These are phyloP conservation scores for Globisporangium nagaii DNA, from an alignment of 352 stramenopile species.

Conservation along the genomic window DNA sequence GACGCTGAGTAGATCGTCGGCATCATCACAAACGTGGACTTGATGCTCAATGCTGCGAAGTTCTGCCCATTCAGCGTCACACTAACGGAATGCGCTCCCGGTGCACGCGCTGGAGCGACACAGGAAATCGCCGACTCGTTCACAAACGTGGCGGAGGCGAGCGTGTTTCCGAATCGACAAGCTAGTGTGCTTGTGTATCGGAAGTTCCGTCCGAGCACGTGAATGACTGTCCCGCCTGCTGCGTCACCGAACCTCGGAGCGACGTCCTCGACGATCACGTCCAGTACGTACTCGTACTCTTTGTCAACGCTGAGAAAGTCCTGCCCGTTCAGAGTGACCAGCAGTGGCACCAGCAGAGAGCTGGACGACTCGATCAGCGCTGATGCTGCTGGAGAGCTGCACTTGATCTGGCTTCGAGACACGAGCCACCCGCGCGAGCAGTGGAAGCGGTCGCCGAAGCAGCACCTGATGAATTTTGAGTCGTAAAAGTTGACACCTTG, in stretches of 20 bases:
- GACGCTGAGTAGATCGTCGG: conserved; percentile 41
- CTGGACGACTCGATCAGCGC: neutral
- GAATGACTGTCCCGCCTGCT: conserved; percentile 51
- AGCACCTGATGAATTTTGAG: conserved; percentile 52
- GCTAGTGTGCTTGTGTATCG: conserved; percentile 33
- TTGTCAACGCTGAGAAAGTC: conserved; percentile 40
- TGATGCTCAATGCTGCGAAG: conserved; percentile 21
- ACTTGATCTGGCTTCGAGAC: conserved; percentile 26
- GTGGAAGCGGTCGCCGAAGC: conserved; percentile 42
- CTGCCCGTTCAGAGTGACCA: conserved; percentile 76
- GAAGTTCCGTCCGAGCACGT: conserved; percentile 62
- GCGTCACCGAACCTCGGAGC: conserved; percentile 32
- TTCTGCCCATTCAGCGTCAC: conserved; percentile 70
- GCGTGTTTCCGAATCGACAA: conserved; percentile 48
- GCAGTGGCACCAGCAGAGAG: conserved; percentile 32
- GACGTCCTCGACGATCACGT: conserved; percentile 34
- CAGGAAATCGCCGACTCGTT: conserved; percentile 57
- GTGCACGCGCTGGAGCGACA: conserved; percentile 32
- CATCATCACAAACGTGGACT: conserved; percentile 43
- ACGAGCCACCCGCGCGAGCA: conserved; percentile 36
- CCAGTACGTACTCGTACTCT: conserved; percentile 60
- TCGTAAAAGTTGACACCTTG: conserved; percentile 48
- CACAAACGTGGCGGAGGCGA: conserved; percentile 45
- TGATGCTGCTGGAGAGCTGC: conserved; percentile 22
- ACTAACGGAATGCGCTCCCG: conserved; percentile 24